These are phyloP conservation scores for Cadophora luteo-olivacea DNA, from an alignment of 2,329 filamentous ascomycete genomes.

Conservation along the genomic window DNA sequence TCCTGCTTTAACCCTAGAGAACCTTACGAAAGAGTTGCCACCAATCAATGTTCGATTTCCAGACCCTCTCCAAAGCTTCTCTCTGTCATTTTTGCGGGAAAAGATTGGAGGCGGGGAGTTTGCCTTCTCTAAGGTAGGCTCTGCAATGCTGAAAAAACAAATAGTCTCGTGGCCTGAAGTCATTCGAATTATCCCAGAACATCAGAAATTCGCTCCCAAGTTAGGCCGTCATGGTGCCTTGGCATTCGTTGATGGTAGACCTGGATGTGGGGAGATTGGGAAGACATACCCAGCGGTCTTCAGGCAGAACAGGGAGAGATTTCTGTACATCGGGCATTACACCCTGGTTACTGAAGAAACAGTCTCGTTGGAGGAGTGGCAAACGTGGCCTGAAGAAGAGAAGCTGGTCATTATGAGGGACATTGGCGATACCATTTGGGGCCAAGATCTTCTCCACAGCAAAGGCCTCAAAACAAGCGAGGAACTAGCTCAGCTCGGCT, in stretches of 20 bases:
- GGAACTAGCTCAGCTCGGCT: neutral
- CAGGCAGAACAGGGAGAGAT: neutral
- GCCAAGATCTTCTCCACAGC: neutral
- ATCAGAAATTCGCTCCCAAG: neutral
- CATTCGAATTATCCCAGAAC: neutral
- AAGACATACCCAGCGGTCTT: neutral
- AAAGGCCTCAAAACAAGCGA: neutral
- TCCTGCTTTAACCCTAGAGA: neutral
- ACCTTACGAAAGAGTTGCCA: neutral
- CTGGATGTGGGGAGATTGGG: neutral
- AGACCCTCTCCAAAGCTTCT: neutral
- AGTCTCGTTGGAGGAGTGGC: neutral
- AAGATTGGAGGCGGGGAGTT: neutral
- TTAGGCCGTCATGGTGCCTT: neutral
- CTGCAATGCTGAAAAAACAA: neutral
- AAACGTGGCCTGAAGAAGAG: neutral
- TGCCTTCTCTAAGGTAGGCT: neutral
- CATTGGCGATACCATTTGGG: neutral
- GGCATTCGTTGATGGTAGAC: neutral
- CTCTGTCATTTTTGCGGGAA: neutral
- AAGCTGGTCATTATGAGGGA: neutral
- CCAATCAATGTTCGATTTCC: neutral
- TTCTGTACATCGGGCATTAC: neutral
- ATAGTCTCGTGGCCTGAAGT: neutral
- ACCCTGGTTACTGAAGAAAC: neutral